Percentiles rank a stretch among this genome's conserved stretches.
Evolutionary conservation across 306 rosid species (phyloP).

Genomic region (Rosa lucieae): DNA sequence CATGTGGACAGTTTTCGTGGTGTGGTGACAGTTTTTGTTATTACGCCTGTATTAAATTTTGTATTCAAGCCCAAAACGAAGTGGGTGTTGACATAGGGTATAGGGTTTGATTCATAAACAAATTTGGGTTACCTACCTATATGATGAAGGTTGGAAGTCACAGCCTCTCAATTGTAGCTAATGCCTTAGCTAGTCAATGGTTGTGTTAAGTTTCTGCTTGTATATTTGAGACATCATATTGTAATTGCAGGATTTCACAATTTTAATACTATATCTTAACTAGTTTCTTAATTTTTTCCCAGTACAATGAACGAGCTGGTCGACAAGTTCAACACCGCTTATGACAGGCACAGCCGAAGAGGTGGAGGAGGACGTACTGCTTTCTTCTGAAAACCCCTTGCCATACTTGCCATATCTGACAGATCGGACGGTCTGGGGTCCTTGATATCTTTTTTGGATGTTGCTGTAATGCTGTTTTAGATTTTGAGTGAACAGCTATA

Average conservation of each 20-base stretch:
- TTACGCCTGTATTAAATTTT: neutral
- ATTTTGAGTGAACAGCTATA: slow-evolving; percentile 1
- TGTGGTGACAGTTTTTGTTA: neutral
- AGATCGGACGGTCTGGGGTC: neutral
- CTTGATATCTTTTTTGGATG: slow-evolving; percentile 4
- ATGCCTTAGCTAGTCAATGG: neutral
- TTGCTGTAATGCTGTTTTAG: slow-evolving; percentile 1
- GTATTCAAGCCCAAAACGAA: neutral
- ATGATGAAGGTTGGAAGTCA: neutral
- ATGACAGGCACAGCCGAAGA: slow-evolving; percentile 89
- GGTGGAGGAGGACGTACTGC: slow-evolving; percentile 73
- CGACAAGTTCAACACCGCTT: slow-evolving; percentile 80
- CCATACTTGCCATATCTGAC: neutral
- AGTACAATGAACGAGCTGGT: slow-evolving; percentile 58
- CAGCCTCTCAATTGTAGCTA: neutral
- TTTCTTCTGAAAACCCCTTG: slow-evolving; percentile 54
- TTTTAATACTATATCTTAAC: neutral
- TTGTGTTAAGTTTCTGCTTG: neutral
- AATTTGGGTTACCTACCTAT: no score
- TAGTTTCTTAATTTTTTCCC: neutral
- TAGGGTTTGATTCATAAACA: neutral
- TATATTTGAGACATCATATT: neutral
- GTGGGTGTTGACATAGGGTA: neutral
- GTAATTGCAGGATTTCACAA: neutral
- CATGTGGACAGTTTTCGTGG: neutral